Conservation (phyloP, 2,329 filamentous ascomycete species). For the Fusarium incarnatum region DNA sequence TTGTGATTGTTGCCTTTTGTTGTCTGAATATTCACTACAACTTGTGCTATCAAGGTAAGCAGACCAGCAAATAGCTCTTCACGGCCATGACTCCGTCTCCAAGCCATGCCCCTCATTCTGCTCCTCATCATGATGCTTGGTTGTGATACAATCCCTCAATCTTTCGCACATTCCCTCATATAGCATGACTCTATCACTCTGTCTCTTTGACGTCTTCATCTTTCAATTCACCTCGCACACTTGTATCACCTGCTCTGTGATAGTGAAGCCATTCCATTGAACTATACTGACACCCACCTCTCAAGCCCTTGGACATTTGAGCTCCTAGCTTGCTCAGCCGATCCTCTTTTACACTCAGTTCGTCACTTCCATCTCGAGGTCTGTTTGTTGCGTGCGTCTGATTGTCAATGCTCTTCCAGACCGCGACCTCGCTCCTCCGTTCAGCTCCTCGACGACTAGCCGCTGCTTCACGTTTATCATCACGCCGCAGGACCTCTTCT, state of each 20-base stretch:
- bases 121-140: slow-evolving; percentile 6
- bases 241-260: background rate
- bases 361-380: slow-evolving; percentile 17
- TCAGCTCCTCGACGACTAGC: slow-evolving; percentile 32
- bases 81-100: slow-evolving; percentile 32
- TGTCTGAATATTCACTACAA: background rate
- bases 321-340: slow-evolving; percentile 3
- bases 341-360: slow-evolving; percentile 9
- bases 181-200: background rate
- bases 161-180: background rate
- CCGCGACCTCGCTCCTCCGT: slow-evolving; percentile 40
- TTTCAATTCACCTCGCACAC: background rate
- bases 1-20: background rate
- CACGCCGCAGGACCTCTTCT: slow-evolving; percentile 36
- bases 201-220: too few relatives aligned
- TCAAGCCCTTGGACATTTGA: slow-evolving; percentile 7
- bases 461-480: slow-evolving; percentile 14
- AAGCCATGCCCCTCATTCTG: slow-evolving; percentile 36
- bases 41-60: slow-evolving; percentile 32
- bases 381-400: slow-evolving; percentile 32
- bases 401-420: slow-evolving; percentile 44
- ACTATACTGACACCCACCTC: slow-evolving; percentile 6
- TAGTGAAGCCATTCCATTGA: background rate
- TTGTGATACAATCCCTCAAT: slow-evolving; percentile 8
- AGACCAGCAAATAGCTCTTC: slow-evolving; percentile 10